Evolutionary conservation across 2,329 filamentous ascomycete species (phyloP), one percentile per base, ranked within the genome.

Genomic region (Aspergillus novofumigatus): DNA sequence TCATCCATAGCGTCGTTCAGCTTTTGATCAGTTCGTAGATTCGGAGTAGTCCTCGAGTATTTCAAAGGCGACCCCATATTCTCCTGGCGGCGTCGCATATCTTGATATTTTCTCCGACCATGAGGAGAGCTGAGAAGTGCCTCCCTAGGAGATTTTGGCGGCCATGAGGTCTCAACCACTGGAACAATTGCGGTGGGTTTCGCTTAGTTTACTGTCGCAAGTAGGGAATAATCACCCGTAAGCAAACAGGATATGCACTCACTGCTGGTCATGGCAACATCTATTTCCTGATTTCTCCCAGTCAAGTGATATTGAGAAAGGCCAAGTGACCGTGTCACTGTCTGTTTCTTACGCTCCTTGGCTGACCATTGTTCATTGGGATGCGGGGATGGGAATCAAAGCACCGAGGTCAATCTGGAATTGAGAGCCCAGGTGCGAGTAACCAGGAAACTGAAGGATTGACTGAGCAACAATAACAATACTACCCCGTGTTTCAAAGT

Each of bases 21-120:
- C n/a, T 72, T 63, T 21, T 69, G 67, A 21, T 65, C 59, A 29
- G 71, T 65, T 51, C 71, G 68, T 14, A 74, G 65, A 65, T 69
- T 74, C 4, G 75, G 71, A 10, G 76, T 77, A 6, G 78, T 75
- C n/a, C 70, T 69, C 50, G 77, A 72, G 54, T 78, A 77, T 69
- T 82, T 86, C 41, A 81, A 76, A 0, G 89, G 87, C 0, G 89
- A 90, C 0, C 86, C 85, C 1, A 87, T 88, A 1, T 87, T 87
- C 26, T 89, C 87, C 41, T 81, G 81, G 64, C 84, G 84, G 62
- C 86, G 83, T 62, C 85, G 83, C 65, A 88, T 80, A 59, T 87
- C 84, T 70, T 88, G 83, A 67, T 91, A 85, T 71, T 86, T 87
- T 70, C 88, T 86, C 66, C 92, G 88, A 53, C 92, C 93, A 63